Evolutionary conservation across 2,329 filamentous ascomycete genomes (phyloP).

Genomic region (Thelonectria blattea): DNA sequence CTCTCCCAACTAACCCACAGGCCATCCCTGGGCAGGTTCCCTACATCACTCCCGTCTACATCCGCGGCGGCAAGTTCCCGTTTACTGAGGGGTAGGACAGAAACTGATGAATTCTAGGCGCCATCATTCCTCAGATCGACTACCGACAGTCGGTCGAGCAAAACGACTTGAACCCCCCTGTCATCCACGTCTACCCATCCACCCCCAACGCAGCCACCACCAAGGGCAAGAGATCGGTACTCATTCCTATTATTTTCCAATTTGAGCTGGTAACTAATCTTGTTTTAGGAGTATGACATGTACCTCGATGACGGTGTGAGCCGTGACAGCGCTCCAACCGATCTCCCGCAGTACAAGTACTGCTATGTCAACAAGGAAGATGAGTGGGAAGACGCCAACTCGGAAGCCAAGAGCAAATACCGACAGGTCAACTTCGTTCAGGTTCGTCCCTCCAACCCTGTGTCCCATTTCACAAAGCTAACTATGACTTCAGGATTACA

Average conservation of each 20-base stretch:
- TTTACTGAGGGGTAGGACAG: not conserved
- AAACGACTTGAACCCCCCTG: constrained; percentile 4
- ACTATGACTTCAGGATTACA: not conserved
- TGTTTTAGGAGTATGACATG: constrained; percentile 6
- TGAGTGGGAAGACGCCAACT: not conserved
- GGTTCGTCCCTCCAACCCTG: not conserved
- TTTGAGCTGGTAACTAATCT: too few species aligned
- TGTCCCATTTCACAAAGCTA: not conserved
- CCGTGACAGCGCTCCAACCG: constrained; percentile 2
- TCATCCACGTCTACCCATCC: constrained; percentile 11
- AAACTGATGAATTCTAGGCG: not conserved
- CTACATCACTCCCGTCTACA: constrained; percentile 8
- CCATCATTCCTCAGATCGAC: constrained; percentile 7
- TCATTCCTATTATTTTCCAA: not conserved
- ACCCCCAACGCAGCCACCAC: not conserved
- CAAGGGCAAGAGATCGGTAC: not conserved
- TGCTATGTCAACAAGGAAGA: not conserved
- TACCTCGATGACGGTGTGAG: constrained; percentile 13
- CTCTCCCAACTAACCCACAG: not conserved
- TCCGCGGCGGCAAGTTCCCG: constrained; percentile 1
- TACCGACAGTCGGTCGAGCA: constrained; percentile 2
- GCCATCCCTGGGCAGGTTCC: constrained; percentile 1
- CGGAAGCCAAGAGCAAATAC: not conserved
- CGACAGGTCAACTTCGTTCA: not conserved
- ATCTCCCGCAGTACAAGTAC: constrained; percentile 3